phyloP scores from a whole-genome alignment of 176 grass and related monocot genomes.

The Olyra latifolia region DNA sequence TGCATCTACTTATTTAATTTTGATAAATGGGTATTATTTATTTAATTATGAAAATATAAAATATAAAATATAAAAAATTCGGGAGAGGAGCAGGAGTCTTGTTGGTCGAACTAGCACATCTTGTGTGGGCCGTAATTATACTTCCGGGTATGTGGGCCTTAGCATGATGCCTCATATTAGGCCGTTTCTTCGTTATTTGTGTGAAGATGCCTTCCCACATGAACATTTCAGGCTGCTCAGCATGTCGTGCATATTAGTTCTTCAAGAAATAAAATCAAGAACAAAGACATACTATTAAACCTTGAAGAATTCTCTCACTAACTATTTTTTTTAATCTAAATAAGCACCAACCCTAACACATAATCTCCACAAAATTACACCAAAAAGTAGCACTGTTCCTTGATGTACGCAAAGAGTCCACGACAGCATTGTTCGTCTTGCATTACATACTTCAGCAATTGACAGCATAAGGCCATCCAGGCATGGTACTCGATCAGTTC shows the following conservation, averaged over 20 bases:
- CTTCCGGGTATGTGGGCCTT: background rate
- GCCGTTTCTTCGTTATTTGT: background rate
- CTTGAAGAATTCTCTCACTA: background rate
- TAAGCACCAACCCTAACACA: background rate
- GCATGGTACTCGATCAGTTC: background rate
- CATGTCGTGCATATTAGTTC: background rate
- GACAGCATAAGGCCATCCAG: constrained; percentile 13
- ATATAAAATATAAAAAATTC: too few species aligned
- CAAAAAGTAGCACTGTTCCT: background rate
- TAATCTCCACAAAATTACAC: background rate
- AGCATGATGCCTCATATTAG: background rate
- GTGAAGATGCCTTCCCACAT: too few species aligned
- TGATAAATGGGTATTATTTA: too few species aligned
- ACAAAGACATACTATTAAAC: background rate
- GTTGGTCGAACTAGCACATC: background rate
- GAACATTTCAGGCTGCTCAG: background rate
- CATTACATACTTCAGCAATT: background rate
- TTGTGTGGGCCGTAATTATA: background rate
- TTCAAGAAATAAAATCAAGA: background rate
- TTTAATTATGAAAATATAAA: too few species aligned
- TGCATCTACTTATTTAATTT: too few species aligned
- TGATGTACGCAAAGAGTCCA: constrained; percentile 23
- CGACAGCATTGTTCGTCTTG: background rate
- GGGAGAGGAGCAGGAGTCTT: too few species aligned
- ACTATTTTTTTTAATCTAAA: background rate